These are phyloP conservation scores for Coemansia sp. DNA, from an alignment of 192 early-diverging fungal species.

Conservation along the genomic window DNA sequence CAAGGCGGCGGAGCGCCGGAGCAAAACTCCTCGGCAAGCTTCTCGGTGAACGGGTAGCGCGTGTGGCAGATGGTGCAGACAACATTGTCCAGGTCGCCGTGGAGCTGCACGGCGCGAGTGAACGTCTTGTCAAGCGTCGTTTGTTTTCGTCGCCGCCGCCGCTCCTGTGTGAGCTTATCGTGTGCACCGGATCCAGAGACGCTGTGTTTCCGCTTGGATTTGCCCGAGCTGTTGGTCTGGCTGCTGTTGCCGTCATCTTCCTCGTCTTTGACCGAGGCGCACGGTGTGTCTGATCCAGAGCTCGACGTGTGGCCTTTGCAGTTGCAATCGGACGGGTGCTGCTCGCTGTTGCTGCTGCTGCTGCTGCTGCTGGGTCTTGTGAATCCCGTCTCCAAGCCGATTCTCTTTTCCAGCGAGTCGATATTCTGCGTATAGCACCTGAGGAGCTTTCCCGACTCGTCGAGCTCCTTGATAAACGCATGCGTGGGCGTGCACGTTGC, in stretches of 20 bases:
- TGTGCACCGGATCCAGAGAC: neutral
- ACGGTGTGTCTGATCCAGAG: neutral
- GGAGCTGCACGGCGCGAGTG: slow-evolving; percentile 82
- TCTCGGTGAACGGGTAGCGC: slow-evolving; percentile 62
- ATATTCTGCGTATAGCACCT: slow-evolving; percentile 98
- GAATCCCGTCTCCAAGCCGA: slow-evolving; percentile 61
- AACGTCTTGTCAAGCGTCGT: slow-evolving; percentile 54
- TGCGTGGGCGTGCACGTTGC: slow-evolving; percentile 85
- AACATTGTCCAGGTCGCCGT: slow-evolving; percentile 83
- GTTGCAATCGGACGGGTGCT: neutral
- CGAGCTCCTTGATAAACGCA: slow-evolving; percentile 75
- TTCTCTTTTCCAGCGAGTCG: slow-evolving; percentile 82
- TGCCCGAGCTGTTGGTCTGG: neutral
- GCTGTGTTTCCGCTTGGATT: neutral
- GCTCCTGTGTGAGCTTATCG: neutral
- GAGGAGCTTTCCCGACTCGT: slow-evolving; percentile 72
- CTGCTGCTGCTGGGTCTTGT: slow-evolving; percentile 7
- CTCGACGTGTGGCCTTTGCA: neutral
- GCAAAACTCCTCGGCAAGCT: slow-evolving; percentile 63
- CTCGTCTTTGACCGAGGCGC: too few relatives aligned
- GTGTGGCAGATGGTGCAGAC: slow-evolving; percentile 83
- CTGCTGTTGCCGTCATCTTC: neutral
- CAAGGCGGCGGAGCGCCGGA: slow-evolving; percentile 70
- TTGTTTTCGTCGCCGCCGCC: slow-evolving; percentile 20
- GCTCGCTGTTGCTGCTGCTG: neutral